Percentiles rank a stretch among this genome's conserved stretches.
phyloP scores from a whole-genome alignment of 2,329 filamentous ascomycete genomes.

The Monilinia polystroma region DNA sequence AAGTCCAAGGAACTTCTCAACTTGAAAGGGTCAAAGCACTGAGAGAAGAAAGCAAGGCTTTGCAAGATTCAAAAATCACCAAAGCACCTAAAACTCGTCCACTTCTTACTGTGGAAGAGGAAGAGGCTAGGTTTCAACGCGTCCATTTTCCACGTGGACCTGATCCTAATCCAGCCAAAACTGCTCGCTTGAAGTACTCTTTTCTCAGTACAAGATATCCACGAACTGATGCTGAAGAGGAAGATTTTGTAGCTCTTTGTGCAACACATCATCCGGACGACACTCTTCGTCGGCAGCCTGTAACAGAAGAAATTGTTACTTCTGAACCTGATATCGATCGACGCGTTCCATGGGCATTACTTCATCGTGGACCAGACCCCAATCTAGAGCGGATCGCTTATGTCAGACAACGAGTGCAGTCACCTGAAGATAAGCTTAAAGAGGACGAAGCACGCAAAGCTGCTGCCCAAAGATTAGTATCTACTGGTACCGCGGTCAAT shows the following conservation, averaged over 20 bases:
- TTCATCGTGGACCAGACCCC: background rate
- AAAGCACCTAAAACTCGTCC: background rate
- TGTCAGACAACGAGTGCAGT: background rate
- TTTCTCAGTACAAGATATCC: background rate
- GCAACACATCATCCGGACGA: background rate
- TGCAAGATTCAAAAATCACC: background rate
- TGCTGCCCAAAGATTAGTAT: background rate
- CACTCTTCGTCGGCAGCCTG: background rate
- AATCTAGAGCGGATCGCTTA: background rate
- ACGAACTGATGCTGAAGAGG: constrained; percentile 1
- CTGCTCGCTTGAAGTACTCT: constrained; percentile 5
- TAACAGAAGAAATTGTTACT: background rate
- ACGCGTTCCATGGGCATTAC: background rate
- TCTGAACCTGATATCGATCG: background rate
- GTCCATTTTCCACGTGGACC: background rate
- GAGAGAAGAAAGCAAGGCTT: background rate
- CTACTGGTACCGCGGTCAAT: background rate
- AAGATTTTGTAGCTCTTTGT: constrained; percentile 2
- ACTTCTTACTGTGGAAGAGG: background rate
- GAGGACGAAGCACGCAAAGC: background rate
- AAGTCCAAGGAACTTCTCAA: background rate
- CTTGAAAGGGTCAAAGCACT: background rate
- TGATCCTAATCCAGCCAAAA: background rate
- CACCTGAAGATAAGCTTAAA: background rate
- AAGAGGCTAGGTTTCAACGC: background rate